Conservation (phyloP, 1,139 yeast genomes). For the Candida sp. region DNA sequence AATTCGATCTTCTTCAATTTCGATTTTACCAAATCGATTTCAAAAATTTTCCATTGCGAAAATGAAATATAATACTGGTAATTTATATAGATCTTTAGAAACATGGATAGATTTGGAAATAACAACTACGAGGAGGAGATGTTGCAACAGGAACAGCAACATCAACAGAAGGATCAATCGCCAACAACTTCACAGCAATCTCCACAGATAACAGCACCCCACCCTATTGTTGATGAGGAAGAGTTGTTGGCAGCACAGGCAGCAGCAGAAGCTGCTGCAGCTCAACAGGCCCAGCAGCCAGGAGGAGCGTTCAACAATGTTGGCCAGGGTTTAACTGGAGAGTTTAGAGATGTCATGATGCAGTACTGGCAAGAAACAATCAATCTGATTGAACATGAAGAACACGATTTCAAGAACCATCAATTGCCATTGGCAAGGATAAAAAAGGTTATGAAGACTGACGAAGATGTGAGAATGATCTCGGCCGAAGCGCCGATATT, state of each 20-base stretch:
- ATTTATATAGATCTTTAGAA: no score
- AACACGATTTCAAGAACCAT: conserved; percentile 90
- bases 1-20: background rate
- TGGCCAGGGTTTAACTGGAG: conserved; percentile 87
- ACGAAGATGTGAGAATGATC: conserved; percentile 96
- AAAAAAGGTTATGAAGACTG: conserved; percentile 96
- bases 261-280: conserved; percentile 49
- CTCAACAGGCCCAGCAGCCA: conserved; percentile 43
- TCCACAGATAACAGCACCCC: conserved; percentile 4
- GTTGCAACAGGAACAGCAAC: conserved; percentile 7
- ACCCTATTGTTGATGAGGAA: conserved; percentile 31
- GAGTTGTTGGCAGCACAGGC: conserved; percentile 43
- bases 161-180: conserved; percentile 3
- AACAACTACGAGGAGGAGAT: conserved; percentile 10
- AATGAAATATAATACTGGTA: background rate
- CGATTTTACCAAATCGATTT: no score
- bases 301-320: conserved; percentile 87
- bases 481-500: conserved; percentile 97
- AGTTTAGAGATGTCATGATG: conserved; percentile 84
- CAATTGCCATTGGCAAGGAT: conserved; percentile 93
- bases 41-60: background rate
- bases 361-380: conserved; percentile 97
- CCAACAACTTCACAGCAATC: conserved; percentile 3
- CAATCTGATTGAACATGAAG: conserved; percentile 84
- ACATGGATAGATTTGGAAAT: conserved; percentile 12